Conservation (phyloP, 257 asterid genomes). For the Datura wrightii region DNA sequence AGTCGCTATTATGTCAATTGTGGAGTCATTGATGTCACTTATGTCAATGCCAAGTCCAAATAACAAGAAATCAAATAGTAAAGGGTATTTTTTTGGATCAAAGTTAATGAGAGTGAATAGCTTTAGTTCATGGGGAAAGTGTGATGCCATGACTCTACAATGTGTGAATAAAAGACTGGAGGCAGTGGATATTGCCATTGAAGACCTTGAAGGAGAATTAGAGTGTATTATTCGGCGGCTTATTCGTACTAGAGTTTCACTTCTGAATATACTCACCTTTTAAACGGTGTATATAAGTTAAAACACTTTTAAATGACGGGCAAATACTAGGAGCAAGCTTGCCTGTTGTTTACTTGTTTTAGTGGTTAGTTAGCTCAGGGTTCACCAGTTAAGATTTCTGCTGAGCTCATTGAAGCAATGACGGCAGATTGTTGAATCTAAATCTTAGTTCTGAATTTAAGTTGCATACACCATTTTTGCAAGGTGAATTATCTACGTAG, state of each 20-base stretch:
- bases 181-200: slow-evolving; percentile 63
- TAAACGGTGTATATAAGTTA: not conserved
- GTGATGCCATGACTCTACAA: slow-evolving; percentile 46
- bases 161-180: slow-evolving; percentile 60
- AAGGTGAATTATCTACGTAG: not conserved
- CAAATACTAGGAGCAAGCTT: not conserved
- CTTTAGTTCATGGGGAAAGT: slow-evolving; percentile 62
- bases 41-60: slow-evolving; percentile 59
- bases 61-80: slow-evolving; percentile 45
- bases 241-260: slow-evolving; percentile 73
- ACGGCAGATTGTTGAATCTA: not conserved
- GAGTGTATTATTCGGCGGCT: slow-evolving; percentile 70
- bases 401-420: not conserved
- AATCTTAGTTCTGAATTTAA: not conserved
- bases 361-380: too few species aligned
- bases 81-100: slow-evolving; percentile 52
- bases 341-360: too few species aligned
- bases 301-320: not conserved
- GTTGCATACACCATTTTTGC: not conserved
- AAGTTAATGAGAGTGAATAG: slow-evolving; percentile 66
- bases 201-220: slow-evolving; percentile 67
- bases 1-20: slow-evolving; percentile 51
- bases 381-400: not conserved
- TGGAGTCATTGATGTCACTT: slow-evolving; percentile 64
- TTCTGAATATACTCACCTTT: slow-evolving; percentile 62